Conservation (phyloP, 345 rosid species). For the Xanthoceras sorbifolium region DNA sequence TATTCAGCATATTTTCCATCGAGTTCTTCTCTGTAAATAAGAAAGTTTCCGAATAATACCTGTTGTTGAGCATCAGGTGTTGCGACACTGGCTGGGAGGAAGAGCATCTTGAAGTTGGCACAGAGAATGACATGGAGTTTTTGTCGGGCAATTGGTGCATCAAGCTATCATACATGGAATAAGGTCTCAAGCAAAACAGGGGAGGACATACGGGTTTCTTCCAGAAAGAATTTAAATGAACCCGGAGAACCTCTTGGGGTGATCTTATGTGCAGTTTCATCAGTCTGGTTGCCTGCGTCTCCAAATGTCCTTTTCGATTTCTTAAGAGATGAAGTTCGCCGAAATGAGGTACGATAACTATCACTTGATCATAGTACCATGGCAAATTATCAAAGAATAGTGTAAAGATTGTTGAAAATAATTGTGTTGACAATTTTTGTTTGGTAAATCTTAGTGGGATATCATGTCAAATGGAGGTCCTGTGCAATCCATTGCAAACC, state of each 20-base stretch:
- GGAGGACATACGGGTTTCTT: conserved; percentile 83
- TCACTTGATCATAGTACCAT: not conserved
- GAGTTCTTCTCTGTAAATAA: not conserved
- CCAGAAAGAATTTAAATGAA: conserved; percentile 89
- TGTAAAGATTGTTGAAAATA: not conserved
- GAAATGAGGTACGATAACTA: conserved; percentile 67
- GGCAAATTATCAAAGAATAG: not conserved
- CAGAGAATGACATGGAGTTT: conserved; percentile 90
- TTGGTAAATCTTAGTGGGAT: conserved; percentile 72
- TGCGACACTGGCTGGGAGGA: conserved; percentile 90
- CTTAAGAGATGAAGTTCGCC: conserved; percentile 80
- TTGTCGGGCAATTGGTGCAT: conserved; percentile 82
- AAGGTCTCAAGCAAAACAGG: conserved; percentile 87
- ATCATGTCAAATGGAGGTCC: conserved; percentile 67
- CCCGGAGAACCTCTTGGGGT: conserved; percentile 94
- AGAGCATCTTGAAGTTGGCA: conserved; percentile 87
- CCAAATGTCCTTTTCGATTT: conserved; percentile 74
- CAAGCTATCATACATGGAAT: conserved; percentile 92
- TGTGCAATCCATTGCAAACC: conserved; percentile 71
- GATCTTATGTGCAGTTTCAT: conserved; percentile 86
- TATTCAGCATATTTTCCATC: not conserved
- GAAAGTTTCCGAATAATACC: not conserved
- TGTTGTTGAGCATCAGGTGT: conserved; percentile 50
- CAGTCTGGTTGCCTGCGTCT: conserved; percentile 82
- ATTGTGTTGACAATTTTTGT: conserved; percentile 6